Evolutionary conservation across 768 basidiomycete genomes (phyloP), one percentile per base, ranked within the genome.

Genomic region (Pleurotus ostreatus): DNA sequence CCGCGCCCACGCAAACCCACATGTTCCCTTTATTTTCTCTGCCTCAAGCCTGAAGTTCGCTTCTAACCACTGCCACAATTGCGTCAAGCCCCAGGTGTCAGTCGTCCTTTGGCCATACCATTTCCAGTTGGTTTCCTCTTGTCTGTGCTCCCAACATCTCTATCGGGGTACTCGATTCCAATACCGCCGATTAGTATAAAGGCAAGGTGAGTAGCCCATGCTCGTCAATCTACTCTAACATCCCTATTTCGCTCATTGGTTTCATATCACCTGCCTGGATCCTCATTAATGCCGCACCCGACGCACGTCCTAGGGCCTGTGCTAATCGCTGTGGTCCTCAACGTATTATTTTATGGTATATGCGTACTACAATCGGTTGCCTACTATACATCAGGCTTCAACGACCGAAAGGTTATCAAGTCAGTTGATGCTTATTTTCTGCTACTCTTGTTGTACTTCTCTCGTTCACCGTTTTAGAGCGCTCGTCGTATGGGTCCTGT

Each of bases 401-500:
- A 40, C 23, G 51, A 52, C 37, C 51, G 51, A n/a, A 52, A 15
- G 51, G 37, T 30, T 30, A 52, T 52, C 6, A 52, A 41, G 51
- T 38, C 15, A 16, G 49, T 51, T 15, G 20, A 16, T 16, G 34
- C 26, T n/a, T 26, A 22, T 16, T 16, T 11, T 6, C 37, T 51
- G 12, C 7, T 25, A 6, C 13, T n/a, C 41, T 16, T 16, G 20
- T 34, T 34, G 22, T 20, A 46, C 45, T 46, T 22, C 11, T 46
- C 12, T 15, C 37, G 15, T 49, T 23, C 23, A 40, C 51, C 7
- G 2, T 4, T 53, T 11, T 22, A 68, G 68, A 48, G 26, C 59
- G 7, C 58, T 70, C 3, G 68, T 70, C 7, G 57, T 47, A 2
- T 70, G 68, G 68, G 65, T 67, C 4, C 63, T 67, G 23, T 57